These are phyloP conservation scores for Cyclotella kingstonii DNA, from an alignment of 108 stramenopile species.

Conservation along the genomic window DNA sequence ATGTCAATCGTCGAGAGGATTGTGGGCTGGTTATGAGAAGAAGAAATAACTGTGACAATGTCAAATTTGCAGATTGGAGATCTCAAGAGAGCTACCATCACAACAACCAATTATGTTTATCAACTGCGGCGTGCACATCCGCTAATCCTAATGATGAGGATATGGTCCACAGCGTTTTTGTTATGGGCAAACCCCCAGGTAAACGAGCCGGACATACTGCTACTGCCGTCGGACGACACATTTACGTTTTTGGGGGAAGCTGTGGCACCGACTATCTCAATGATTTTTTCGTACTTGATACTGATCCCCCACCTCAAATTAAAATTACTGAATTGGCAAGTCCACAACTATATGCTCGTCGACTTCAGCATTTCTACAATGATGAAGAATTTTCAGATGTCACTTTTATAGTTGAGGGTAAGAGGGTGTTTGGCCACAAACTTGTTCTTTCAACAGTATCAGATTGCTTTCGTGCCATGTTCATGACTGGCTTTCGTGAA, in stretches of 20 bases:
- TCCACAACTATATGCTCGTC: slow-evolving; percentile 58
- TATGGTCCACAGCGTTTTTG: slow-evolving; percentile 61
- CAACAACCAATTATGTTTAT: slow-evolving; percentile 13
- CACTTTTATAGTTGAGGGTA: slow-evolving; percentile 88
- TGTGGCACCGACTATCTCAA: slow-evolving; percentile 75
- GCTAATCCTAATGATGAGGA: slow-evolving; percentile 90
- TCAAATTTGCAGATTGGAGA: slow-evolving; percentile 60
- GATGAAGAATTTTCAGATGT: slow-evolving; percentile 89
- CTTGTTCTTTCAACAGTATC: slow-evolving; percentile 81
- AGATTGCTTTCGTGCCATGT: slow-evolving; percentile 93
- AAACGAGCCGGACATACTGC: slow-evolving; percentile 92
- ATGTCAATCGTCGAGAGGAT: background rate
- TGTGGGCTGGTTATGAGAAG: background rate
- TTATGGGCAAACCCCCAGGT: slow-evolving; percentile 77
- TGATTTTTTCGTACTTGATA: slow-evolving; percentile 88
- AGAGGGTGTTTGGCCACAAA: slow-evolving; percentile 82
- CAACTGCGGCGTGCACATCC: slow-evolving; percentile 33
- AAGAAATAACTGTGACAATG: background rate
- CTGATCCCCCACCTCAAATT: slow-evolving; percentile 78
- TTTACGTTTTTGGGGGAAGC: slow-evolving; percentile 83
- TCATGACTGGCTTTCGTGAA: slow-evolving; percentile 83
- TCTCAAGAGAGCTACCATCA: slow-evolving; percentile 40
- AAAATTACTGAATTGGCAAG: slow-evolving; percentile 64
- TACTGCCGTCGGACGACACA: slow-evolving; percentile 80
- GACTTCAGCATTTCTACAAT: slow-evolving; percentile 79